Percentiles rank a stretch among this genome's conserved stretches.
Evolutionary conservation across 345 rosid species (phyloP).

Genomic region (Corchorus capsularis): DNA sequence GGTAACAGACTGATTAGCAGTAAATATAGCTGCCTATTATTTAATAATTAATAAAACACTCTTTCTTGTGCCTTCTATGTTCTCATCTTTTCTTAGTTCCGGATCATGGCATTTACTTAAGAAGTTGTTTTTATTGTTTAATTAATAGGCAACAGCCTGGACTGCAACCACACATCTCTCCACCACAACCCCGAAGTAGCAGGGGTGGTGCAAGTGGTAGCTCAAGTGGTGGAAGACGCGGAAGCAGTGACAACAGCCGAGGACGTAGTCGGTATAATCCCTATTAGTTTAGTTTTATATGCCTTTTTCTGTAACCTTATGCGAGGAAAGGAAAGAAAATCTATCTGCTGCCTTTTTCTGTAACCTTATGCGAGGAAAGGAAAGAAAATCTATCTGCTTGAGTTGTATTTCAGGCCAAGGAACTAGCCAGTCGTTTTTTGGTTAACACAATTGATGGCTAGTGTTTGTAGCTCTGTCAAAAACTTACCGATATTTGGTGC

Average conservation of each 20-base stretch:
- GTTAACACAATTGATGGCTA: neutral
- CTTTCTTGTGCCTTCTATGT: neutral
- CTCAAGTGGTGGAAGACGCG: conserved; percentile 57
- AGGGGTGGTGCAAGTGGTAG: conserved; percentile 53
- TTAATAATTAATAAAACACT: neutral
- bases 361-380: neutral
- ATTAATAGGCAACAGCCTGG: conserved; percentile 81
- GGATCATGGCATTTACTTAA: neutral
- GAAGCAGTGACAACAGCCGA: conserved; percentile 50
- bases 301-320: neutral
- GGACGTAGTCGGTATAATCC: conserved; percentile 80
- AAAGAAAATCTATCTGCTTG: neutral
- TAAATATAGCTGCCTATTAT: neutral
- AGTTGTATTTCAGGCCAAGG: conserved; percentile 6
- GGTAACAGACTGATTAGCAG: neutral
- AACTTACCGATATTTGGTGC: neutral
- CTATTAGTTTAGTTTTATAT: conserved; percentile 35
- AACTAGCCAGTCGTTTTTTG: neutral
- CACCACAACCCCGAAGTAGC: conserved; percentile 45
- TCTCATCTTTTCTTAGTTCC: neutral
- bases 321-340: neutral
- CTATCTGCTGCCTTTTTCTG: neutral
- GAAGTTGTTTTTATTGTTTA: neutral
- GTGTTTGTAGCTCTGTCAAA: neutral
- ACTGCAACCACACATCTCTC: conserved; percentile 52